These are phyloP conservation scores for Tuber magnatum DNA, from an alignment of 495 filamentous ascomycete genomes.

Conservation along the genomic window DNA sequence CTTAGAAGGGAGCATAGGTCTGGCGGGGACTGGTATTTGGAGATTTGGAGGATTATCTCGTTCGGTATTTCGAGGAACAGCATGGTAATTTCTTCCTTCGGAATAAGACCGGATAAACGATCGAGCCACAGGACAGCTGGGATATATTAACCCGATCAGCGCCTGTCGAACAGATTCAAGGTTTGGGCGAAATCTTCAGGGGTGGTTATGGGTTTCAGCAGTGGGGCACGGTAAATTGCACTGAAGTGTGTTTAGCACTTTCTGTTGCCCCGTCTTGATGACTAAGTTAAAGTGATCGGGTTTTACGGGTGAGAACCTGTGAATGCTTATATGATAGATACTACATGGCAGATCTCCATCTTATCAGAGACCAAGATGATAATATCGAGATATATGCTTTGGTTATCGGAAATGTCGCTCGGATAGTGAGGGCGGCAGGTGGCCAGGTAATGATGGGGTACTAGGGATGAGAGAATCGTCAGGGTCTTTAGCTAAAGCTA, in stretches of 20 bases:
- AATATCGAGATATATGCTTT: background rate
- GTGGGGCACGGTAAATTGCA: background rate
- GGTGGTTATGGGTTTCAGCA: background rate
- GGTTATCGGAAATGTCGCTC: background rate
- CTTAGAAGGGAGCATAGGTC: conserved; percentile 1
- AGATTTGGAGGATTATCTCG: background rate
- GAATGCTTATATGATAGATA: background rate
- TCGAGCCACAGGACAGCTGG: background rate
- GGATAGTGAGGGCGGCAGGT: background rate
- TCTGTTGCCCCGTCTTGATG: background rate
- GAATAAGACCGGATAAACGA: background rate
- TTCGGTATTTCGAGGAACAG: background rate
- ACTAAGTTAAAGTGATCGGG: background rate
- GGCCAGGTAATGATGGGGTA: background rate
- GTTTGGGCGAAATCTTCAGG: background rate
- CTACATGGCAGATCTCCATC: background rate
- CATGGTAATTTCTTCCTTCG: background rate
- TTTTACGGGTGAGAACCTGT: background rate
- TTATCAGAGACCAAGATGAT: background rate
- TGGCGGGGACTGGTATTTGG: conserved; percentile 1
- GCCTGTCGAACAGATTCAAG: background rate
- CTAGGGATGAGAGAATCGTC: background rate
- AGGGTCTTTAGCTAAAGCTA: background rate
- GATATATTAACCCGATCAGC: background rate
- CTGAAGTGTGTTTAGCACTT: background rate